Base-by-base conservation (phyloP, 257 asterid species). In the Ballota nigra region DNA sequence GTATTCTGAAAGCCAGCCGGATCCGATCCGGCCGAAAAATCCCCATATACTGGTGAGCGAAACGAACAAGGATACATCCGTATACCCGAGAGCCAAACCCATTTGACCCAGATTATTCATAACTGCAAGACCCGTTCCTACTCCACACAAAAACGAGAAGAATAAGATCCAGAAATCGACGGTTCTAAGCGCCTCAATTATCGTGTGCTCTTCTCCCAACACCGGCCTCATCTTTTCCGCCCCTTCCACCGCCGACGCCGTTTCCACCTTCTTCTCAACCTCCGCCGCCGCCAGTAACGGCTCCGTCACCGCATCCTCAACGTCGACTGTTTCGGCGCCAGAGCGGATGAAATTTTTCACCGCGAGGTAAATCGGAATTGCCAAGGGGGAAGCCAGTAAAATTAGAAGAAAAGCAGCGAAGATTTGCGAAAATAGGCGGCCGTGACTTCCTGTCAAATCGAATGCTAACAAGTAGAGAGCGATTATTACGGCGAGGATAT, bases 41-140 rank as follows among this genome's bases (percentile, higher is more conserved):
- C 99, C 99, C 96, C 96, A 91, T 36, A 95, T 95, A 79, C 99
- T 95, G 0, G 89, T 92, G 8, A 95, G 81, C 1, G 99, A 95
- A 26, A 95, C 97, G 74, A 95, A 95, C 8, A 95, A 86, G 80
- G 99, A 95, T 34, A 95, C 98, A 56, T 95, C 97, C 28, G 82
- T 36, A 40, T 92, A 88, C 36, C 99, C 99, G 62, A 95, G 87
- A 0, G 99, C 98, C 69, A 84, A 36, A 11, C 99, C 99, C 94
- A 94, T 91, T 66, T 94, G 99, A 2, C 98, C 99, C 83, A 86
- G 53, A 56, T 94, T 94, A 55, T 94, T 95, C 99, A 85, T 86
- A 64, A 92, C 99, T 0, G 99, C 90, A 0, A 95, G 79, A 51
- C 98, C 98, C 29, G 99, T 95, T 63, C 99, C 99, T 1, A 93